Conservation (phyloP, 176 grass and related monocot species). For the Eremochloa ophiuroides region DNA sequence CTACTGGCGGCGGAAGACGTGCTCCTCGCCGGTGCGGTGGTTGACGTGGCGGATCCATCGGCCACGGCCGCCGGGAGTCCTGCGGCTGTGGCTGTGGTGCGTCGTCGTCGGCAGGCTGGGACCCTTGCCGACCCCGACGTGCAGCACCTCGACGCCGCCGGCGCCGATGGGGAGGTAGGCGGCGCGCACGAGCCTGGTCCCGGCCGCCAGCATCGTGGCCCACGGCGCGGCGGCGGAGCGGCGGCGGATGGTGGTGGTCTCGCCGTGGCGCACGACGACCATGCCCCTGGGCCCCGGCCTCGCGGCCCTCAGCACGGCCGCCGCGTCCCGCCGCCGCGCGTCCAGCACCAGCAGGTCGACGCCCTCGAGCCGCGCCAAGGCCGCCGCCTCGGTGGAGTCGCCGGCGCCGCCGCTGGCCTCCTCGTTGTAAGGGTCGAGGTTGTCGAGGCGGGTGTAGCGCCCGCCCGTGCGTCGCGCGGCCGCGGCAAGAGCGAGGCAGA, state of each 20-base stretch:
- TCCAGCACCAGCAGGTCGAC: conserved; percentile 73
- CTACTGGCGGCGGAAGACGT: conserved; percentile 64
- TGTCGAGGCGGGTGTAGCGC: conserved; percentile 15
- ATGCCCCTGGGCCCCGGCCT: conserved; percentile 57
- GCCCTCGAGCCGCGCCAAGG: conserved; percentile 32
- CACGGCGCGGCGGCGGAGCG: neutral
- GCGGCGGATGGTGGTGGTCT: neutral
- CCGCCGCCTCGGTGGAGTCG: too few species aligned
- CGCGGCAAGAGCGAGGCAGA: conserved; percentile 39
- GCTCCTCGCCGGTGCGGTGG: conserved; percentile 60
- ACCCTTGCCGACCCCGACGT: conserved; percentile 78
- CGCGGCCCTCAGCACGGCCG: conserved; percentile 38
- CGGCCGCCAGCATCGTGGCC: conserved; percentile 8
- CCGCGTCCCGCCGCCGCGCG: conserved; percentile 39
- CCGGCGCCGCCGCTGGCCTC: too few species aligned
- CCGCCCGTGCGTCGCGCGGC: conserved; percentile 24
- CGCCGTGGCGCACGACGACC: conserved; percentile 60
- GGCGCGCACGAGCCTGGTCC: conserved; percentile 58
- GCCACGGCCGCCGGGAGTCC: too few species aligned
- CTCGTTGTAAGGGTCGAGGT: too few species aligned
- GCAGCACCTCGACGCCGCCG: conserved; percentile 66
- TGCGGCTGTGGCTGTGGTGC: neutral
- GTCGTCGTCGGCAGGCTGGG: conserved; percentile 28
- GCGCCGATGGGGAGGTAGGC: conserved; percentile 61
- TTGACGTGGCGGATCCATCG: conserved; percentile 77